These are phyloP conservation scores for Phyllosticta ampelicida DNA, from an alignment of 2,329 filamentous ascomycete genomes.

Conservation along the genomic window DNA sequence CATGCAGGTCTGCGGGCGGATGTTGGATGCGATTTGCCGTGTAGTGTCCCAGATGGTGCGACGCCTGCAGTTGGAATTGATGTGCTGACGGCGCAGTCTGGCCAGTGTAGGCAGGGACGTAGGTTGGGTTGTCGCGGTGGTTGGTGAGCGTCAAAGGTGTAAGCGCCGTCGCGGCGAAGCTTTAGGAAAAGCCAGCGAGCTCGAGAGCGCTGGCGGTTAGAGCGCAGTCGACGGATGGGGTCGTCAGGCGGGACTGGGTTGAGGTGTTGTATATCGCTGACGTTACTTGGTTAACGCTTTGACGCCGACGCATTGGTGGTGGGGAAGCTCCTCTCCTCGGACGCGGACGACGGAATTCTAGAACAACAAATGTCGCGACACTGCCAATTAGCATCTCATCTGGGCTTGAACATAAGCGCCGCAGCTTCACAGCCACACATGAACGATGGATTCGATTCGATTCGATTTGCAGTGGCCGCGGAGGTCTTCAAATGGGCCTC, in stretches of 20 bases:
- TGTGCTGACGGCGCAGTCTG: background rate
- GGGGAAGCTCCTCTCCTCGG: background rate
- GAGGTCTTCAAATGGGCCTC: conserved; percentile 4
- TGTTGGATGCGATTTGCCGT: background rate
- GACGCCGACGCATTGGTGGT: background rate
- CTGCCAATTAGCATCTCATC: background rate
- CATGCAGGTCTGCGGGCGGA: background rate
- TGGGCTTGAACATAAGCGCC: background rate
- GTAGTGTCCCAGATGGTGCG: background rate
- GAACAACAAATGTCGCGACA: background rate
- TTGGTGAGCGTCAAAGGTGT: background rate
- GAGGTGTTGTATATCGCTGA: background rate
- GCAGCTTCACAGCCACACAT: background rate
- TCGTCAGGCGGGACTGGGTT: background rate
- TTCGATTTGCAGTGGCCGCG: background rate
- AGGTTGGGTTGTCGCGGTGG: background rate
- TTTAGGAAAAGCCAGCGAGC: background rate
- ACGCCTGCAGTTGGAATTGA: background rate
- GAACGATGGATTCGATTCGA: background rate
- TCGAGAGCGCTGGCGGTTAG: background rate
- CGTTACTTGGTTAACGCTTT: background rate
- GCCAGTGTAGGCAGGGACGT: background rate
- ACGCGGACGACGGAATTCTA: background rate
- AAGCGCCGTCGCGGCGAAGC: background rate
- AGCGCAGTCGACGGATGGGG: background rate